These are phyloP conservation scores for Coemansia sp. DNA, from an alignment of 192 early-diverging fungal species.

Conservation along the genomic window DNA sequence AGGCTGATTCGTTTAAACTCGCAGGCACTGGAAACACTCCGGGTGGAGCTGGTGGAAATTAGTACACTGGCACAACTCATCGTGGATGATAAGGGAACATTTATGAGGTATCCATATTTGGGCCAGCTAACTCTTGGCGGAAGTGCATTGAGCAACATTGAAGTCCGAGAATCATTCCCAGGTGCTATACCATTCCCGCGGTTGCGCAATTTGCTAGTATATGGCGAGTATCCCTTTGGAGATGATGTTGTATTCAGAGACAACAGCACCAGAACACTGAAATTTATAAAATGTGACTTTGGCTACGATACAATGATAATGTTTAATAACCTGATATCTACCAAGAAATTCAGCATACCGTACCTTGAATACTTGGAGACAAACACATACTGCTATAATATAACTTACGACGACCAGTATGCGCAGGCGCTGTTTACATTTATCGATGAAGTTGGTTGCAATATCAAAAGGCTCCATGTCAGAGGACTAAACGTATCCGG, in stretches of 20 bases:
- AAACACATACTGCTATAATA: background rate
- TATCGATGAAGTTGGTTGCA: background rate
- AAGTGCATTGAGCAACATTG: background rate
- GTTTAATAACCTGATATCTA: background rate
- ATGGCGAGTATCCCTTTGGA: background rate
- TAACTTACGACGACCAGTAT: background rate
- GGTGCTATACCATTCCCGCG: background rate
- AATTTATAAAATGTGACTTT: background rate
- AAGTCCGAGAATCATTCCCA: background rate
- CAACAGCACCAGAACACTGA: background rate
- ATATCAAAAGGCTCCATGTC: background rate
- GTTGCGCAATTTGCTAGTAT: background rate
- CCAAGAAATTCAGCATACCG: background rate
- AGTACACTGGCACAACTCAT: background rate
- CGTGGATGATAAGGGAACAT: background rate
- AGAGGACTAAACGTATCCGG: background rate
- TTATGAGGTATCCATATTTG: background rate
- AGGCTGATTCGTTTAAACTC: background rate
- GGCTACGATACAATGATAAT: background rate
- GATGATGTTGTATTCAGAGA: background rate
- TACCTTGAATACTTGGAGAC: background rate
- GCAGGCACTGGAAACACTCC: background rate
- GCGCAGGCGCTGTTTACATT: background rate
- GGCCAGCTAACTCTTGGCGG: background rate
- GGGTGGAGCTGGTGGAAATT: background rate